These are phyloP conservation scores for Tetrapisispora iriomotensis DNA, from an alignment of 805 yeast genomes.

Conservation along the genomic window DNA sequence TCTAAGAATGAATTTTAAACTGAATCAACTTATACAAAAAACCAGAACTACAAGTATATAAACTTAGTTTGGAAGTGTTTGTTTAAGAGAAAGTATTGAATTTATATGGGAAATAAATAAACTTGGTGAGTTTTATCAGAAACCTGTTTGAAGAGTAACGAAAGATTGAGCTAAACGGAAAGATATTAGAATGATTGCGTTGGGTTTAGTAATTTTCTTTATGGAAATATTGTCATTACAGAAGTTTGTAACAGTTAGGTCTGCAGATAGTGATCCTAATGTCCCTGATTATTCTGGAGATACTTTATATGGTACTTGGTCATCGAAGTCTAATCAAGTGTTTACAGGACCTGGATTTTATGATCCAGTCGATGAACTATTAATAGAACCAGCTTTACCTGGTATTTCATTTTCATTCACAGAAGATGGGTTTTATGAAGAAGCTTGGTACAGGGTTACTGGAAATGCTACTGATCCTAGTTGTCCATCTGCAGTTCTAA, in stretches of 20 bases:
- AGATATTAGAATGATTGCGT: neutral
- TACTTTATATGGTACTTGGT: slow-evolving; percentile 71
- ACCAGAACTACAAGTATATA: too few species aligned
- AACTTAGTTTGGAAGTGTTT: too few species aligned
- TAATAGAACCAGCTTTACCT: slow-evolving; percentile 92
- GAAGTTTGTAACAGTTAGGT: neutral
- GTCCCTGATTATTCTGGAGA: slow-evolving; percentile 4
- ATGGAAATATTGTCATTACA: neutral
- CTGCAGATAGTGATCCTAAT: slow-evolving; percentile 3
- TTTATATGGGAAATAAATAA: too few species aligned
- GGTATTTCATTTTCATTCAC: slow-evolving; percentile 92
- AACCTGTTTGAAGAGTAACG: too few species aligned
- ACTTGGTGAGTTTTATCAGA: too few species aligned
- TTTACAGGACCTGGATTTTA: slow-evolving; percentile 95
- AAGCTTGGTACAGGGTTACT: slow-evolving; percentile 72
- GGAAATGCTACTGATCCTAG: slow-evolving; percentile 64
- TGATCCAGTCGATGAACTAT: slow-evolving; percentile 90
- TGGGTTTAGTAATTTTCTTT: neutral
- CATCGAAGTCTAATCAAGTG: slow-evolving; percentile 85
- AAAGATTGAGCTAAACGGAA: too few species aligned
- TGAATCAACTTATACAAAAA: too few species aligned
- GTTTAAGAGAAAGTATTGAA: too few species aligned
- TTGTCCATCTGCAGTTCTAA: slow-evolving; percentile 76
- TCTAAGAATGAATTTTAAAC: too few species aligned
- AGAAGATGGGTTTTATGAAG: slow-evolving; percentile 82